Conservation (phyloP, 2,329 filamentous ascomycete genomes). For the Epichloe typhina region DNA sequence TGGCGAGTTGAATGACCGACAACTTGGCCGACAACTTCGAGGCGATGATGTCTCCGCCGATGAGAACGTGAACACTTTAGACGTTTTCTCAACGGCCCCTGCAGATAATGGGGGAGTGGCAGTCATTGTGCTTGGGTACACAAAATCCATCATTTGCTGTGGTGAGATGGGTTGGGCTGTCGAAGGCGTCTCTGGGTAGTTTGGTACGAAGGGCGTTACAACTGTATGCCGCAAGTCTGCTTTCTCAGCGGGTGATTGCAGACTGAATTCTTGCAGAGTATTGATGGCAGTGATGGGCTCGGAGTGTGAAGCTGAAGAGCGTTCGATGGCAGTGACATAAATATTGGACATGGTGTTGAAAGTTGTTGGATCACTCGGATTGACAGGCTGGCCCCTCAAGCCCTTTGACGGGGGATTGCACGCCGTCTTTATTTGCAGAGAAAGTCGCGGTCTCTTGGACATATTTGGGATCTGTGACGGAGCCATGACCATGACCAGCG, state of each 20-base stretch:
- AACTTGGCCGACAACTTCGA: neutral
- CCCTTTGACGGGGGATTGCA: constrained; percentile 24
- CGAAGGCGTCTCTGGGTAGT: constrained; percentile 40
- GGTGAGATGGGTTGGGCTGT: constrained; percentile 39
- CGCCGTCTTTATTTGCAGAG: constrained; percentile 39
- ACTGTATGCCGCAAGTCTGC: constrained; percentile 20
- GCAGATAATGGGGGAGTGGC: constrained; percentile 47
- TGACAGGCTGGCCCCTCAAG: constrained; percentile 21
- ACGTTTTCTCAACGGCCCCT: constrained; percentile 29
- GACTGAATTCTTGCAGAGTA: constrained; percentile 20
- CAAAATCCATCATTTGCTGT: constrained; percentile 28
- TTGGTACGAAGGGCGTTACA: constrained; percentile 31
- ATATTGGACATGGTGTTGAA: constrained; percentile 56
- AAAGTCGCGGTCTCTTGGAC: constrained; percentile 40
- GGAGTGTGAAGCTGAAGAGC: constrained; percentile 34
- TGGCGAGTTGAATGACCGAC: constrained; percentile 1
- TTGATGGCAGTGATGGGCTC: constrained; percentile 38
- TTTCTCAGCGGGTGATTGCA: constrained; percentile 18
- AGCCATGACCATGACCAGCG: constrained; percentile 10
- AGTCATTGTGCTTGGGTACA: constrained; percentile 43
- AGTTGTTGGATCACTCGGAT: constrained; percentile 46
- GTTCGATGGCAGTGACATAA: constrained; percentile 49
- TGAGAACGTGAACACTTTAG: constrained; percentile 34
- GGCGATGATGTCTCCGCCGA: constrained; percentile 5
- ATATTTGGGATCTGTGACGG: constrained; percentile 10